These are phyloP conservation scores for Neohortaea acidophila DNA, from an alignment of 495 filamentous ascomycete species.

Conservation along the genomic window DNA sequence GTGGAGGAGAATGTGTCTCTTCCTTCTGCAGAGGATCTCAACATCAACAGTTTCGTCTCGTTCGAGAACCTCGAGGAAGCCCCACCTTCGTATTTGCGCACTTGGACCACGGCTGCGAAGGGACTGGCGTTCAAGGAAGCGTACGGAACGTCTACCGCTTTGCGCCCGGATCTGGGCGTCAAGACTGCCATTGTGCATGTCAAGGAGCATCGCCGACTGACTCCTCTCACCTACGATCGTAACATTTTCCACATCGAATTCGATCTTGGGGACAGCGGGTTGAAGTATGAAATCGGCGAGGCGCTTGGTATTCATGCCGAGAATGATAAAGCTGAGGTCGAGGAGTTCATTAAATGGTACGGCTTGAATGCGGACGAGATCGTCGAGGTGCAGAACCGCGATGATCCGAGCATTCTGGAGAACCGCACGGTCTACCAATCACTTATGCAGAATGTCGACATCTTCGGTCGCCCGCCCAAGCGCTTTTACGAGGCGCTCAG, in stretches of 20 bases:
- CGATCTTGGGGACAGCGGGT: constrained; percentile 74
- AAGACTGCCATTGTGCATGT: constrained; percentile 81
- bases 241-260: constrained; percentile 99
- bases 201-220: constrained; percentile 87
- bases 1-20: constrained; percentile 35
- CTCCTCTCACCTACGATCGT: constrained; percentile 76
- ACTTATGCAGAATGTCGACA: constrained; percentile 84
- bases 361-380: constrained; percentile 66
- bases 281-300: constrained; percentile 93
- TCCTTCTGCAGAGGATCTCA: constrained; percentile 44
- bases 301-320: constrained; percentile 94
- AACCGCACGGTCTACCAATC: constrained; percentile 89
- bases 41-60: constrained; percentile 60
- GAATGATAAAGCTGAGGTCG: constrained; percentile 66
- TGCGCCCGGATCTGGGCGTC: constrained; percentile 71
- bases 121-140: constrained; percentile 90
- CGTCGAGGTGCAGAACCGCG: constrained; percentile 79
- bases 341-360: constrained; percentile 78
- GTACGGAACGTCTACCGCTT: constrained; percentile 51
- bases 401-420: constrained; percentile 60
- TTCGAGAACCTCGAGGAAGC: constrained; percentile 68
- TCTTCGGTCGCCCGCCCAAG: constrained; percentile 93
- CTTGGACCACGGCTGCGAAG: constrained; percentile 71
- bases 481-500: constrained; percentile 88
- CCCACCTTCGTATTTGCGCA: constrained; percentile 47